Base-by-base conservation (phyloP, 768 basidiomycete species). In the Boletus reticuloceps region DNA sequence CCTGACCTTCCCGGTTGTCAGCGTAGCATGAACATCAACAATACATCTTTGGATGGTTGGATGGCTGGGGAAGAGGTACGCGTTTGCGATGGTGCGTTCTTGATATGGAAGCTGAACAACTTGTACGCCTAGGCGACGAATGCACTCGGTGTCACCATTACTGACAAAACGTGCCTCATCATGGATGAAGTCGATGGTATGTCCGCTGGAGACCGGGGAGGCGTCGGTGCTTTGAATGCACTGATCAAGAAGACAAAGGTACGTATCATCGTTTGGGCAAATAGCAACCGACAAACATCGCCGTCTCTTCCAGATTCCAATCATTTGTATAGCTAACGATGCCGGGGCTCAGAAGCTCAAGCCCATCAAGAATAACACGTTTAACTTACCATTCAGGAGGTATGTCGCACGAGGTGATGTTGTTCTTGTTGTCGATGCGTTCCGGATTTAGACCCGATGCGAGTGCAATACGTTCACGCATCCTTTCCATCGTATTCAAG, bases 131-230 rank as follows among this genome's bases (percentile, higher is more conserved):
- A 82, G 85, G 72, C 72, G 20, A 84, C 82, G 10, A 91, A 89
- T 58, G 81, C 83, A 1, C 74, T 82, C 2, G 94, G 89, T 3
- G 77, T 95, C 3, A 66, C 75, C 16, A 85, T 98, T 59, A 94
- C 89, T 0, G 82, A 89, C 62, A 83, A 79, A 68, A 83, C 89
- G 0, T 92, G 94, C 60, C 76, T 99, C 43, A 98, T 99, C 68
- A 98, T 99, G 96, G 97, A 99, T 65, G 97, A 99, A 69, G 96
- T 98, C 3, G 97, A 99, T 61, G 97, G 97, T 2, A 99, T 98
- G 95, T 96, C 94, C 6, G 91, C 91, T 4, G 97, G 97, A 17
- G 97, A 99, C 71, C 81, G 97, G 43, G 97, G 97, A 16, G 97
- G 97, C 52, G 91, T 98, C 2, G 96, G 93, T 22, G 97, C 97